These are phyloP conservation scores for Paracorniculantispora psalliotae DNA, from an alignment of 2,329 filamentous ascomycete genomes.

Conservation along the genomic window DNA sequence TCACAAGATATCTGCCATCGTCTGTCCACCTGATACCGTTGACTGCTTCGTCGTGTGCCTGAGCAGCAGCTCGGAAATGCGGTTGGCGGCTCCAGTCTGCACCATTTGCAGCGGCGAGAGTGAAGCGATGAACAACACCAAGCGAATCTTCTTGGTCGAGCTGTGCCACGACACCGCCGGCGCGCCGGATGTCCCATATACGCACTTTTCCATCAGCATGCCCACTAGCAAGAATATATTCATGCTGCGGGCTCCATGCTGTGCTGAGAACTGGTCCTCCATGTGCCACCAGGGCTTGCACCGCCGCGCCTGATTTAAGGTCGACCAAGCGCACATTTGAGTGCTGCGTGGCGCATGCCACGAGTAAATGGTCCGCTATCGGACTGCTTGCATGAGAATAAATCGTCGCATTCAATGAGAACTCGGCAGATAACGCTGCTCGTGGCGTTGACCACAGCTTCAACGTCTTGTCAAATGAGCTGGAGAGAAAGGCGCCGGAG, in stretches of 20 bases:
- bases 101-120: slow-evolving; percentile 28
- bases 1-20: slow-evolving; percentile 70
- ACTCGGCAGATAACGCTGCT: slow-evolving; percentile 57
- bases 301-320: slow-evolving; percentile 69
- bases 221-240: slow-evolving; percentile 76
- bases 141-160: slow-evolving; percentile 81
- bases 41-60: slow-evolving; percentile 74
- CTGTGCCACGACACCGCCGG: slow-evolving; percentile 68
- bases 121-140: slow-evolving; percentile 51
- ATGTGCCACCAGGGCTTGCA: slow-evolving; percentile 66
- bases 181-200: slow-evolving; percentile 82
- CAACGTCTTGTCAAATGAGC: slow-evolving; percentile 71
- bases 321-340: slow-evolving; percentile 81
- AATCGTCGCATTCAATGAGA: slow-evolving; percentile 62
- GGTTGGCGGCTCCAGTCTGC: slow-evolving; percentile 25
- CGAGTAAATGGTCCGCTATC: slow-evolving; percentile 66
- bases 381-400: slow-evolving; percentile 76
- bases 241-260: slow-evolving; percentile 76
- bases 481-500: slow-evolving; percentile 67
- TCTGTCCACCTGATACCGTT: slow-evolving; percentile 84
- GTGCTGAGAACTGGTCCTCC: slow-evolving; percentile 63
- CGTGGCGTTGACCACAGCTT: slow-evolving; percentile 69
- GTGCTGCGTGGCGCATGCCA: slow-evolving; percentile 84
- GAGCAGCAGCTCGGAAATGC: slow-evolving; percentile 45
- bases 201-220: slow-evolving; percentile 80